phyloP scores from a whole-genome alignment of 768 basidiomycete species.

The Pulveroboletus frians region DNA sequence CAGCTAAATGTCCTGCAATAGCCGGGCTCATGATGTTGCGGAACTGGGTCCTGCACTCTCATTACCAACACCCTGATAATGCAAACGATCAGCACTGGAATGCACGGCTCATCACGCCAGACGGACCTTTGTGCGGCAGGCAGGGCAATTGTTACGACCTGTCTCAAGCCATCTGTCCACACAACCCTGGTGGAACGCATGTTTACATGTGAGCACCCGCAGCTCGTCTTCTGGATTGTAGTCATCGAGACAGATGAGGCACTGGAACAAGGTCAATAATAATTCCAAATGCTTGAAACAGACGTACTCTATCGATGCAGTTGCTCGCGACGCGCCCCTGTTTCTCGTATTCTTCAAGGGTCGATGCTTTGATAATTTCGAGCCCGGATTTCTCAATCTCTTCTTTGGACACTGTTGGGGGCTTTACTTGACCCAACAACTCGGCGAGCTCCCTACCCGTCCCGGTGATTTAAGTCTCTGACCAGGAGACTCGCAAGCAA shows the following conservation, averaged over 20 bases:
- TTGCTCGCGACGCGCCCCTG: slow-evolving; percentile 67
- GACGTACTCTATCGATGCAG: slow-evolving; percentile 71
- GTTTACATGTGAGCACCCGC: slow-evolving; percentile 75
- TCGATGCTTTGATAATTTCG: slow-evolving; percentile 58
- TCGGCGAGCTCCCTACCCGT: slow-evolving; percentile 70
- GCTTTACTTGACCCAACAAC: slow-evolving; percentile 74
- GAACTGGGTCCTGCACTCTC: slow-evolving; percentile 15
- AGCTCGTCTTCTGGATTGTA: slow-evolving; percentile 75
- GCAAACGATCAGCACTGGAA: background rate
- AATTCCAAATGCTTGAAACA: background rate
- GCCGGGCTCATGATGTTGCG: slow-evolving; percentile 1
- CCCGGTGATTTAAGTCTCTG: background rate
- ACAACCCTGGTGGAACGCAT: slow-evolving; percentile 86
- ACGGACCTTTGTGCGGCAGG: slow-evolving; percentile 73
- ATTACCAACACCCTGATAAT: slow-evolving; percentile 22
- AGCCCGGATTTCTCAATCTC: slow-evolving; percentile 85
- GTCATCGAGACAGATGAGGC: slow-evolving; percentile 83
- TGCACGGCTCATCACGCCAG: background rate
- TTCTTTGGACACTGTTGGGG: slow-evolving; percentile 74
- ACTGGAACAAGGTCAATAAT: slow-evolving; percentile 37
- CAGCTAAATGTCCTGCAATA: slow-evolving; percentile 8
- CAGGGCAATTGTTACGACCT: slow-evolving; percentile 88
- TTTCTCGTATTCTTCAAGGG: slow-evolving; percentile 49
- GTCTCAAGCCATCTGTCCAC: slow-evolving; percentile 86
- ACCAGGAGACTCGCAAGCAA: background rate